These are phyloP conservation scores for Fusarium secorum DNA, from an alignment of 2,329 filamentous ascomycete species.

Conservation along the genomic window DNA sequence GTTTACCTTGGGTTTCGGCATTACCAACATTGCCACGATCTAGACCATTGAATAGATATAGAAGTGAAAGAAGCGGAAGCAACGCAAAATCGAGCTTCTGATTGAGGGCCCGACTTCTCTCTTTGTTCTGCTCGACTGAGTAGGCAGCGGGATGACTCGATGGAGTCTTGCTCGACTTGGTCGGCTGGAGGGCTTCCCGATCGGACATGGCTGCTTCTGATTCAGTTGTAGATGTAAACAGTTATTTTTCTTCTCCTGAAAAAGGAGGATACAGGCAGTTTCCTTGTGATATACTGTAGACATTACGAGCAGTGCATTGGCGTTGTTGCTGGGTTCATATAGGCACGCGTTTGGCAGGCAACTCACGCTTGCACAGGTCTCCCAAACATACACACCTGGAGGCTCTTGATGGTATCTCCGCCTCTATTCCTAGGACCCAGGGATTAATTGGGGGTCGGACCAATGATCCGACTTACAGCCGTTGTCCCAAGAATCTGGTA, in stretches of 20 bases:
- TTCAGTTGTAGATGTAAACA: neutral
- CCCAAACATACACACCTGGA: neutral
- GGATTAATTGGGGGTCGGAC: constrained; percentile 16
- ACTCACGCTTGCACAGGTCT: constrained; percentile 2
- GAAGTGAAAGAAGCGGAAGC: constrained; percentile 49
- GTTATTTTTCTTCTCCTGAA: neutral
- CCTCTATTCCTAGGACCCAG: neutral
- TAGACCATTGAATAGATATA: constrained; percentile 53
- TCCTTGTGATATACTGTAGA: neutral
- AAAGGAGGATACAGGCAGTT: neutral
- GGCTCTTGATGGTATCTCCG: constrained; percentile 13
- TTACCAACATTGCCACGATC: constrained; percentile 54
- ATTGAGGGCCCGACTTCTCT: constrained; percentile 40
- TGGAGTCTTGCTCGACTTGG: constrained; percentile 7
- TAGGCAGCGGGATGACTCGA: constrained; percentile 1
- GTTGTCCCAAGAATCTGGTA: constrained; percentile 21
- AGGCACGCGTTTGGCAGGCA: neutral
- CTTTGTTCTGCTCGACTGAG: constrained; percentile 3
- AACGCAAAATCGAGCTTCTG: constrained; percentile 49
- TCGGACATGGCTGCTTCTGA: constrained; percentile 11
- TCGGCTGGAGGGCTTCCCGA: neutral
- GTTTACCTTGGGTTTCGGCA: constrained; percentile 48
- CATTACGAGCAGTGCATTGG: neutral
- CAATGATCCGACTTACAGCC: constrained; percentile 7
- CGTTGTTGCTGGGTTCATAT: constrained; percentile 10